Percentiles rank a stretch among this genome's conserved stretches.
Evolutionary conservation across 2,329 filamentous ascomycete genomes (phyloP).

Genomic region (Chrysoporthe puriensis): DNA sequence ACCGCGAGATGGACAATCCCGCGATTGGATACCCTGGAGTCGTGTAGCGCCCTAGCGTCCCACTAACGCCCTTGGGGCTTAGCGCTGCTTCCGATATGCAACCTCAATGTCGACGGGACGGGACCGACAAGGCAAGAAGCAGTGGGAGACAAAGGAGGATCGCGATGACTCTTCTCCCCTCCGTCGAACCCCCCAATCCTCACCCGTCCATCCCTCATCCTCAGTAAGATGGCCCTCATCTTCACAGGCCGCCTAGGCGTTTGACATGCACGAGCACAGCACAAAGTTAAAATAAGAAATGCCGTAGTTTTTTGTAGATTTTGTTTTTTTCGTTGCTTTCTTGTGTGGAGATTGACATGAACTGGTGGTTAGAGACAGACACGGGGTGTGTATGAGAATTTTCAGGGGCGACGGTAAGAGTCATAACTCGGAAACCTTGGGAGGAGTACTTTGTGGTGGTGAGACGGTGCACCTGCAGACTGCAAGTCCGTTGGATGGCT

Average conservation of each 20-base stretch:
- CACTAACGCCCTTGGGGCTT: neutral
- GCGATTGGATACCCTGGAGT: neutral
- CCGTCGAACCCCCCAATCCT: neutral
- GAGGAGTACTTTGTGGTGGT: neutral
- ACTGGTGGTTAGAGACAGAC: neutral
- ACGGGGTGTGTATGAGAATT: conserved; percentile 10
- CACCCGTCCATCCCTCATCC: neutral
- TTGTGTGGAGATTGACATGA: neutral
- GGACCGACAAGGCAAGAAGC: neutral
- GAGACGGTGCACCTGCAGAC: conserved; percentile 4
- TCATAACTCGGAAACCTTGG: conserved; percentile 1
- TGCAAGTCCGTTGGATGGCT: neutral
- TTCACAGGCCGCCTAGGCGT: neutral
- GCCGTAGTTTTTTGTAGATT: neutral
- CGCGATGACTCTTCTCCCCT: conserved; percentile 8
- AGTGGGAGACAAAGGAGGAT: neutral
- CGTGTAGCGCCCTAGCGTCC: neutral
- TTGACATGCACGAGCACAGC: conserved; percentile 2
- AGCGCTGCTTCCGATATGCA: neutral
- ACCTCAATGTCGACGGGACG: neutral
- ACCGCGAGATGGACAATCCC: neutral
- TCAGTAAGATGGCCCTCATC: conserved; percentile 1
- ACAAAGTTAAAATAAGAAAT: neutral
- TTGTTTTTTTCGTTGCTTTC: neutral
- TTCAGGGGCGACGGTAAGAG: conserved; percentile 14